Percentiles rank a stretch among this genome's conserved stretches.
Evolutionary conservation across 495 filamentous ascomycete genomes (phyloP).

Genomic region (Hypoxylon lienhwacheense): DNA sequence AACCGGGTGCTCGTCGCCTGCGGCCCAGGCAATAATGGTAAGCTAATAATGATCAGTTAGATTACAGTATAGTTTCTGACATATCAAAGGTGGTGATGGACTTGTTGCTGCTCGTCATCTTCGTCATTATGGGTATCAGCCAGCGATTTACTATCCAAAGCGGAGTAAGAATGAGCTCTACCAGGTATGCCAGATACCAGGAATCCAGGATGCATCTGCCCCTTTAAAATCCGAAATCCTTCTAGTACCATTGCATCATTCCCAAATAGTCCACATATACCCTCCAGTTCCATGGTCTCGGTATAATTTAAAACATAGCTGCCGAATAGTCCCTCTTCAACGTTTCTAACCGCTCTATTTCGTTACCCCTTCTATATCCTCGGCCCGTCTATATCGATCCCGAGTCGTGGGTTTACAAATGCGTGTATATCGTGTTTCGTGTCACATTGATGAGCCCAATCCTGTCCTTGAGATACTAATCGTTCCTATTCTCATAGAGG

Average conservation of each 20-base stretch:
- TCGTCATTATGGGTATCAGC: constrained; percentile 89
- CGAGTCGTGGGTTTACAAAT: not conserved
- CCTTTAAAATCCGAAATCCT: too few species aligned
- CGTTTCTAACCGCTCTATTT: not conserved
- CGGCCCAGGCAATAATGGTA: constrained; percentile 94
- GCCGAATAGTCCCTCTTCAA: not conserved
- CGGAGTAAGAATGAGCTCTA: constrained; percentile 87
- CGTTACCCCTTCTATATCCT: not conserved
- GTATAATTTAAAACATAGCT: not conserved
- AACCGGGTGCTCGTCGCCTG: constrained; percentile 82
- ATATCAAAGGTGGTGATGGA: constrained; percentile 75
- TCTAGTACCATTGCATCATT: not conserved
- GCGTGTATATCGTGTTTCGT: constrained; percentile 27
- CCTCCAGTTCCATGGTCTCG: constrained; percentile 1
- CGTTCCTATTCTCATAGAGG: constrained; percentile 52
- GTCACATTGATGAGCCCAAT: not conserved
- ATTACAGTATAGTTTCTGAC: constrained; percentile 35
- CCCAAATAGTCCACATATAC: not conserved
- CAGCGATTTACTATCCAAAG: constrained; percentile 92
- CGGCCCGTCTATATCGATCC: not conserved
- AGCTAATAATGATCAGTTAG: constrained; percentile 29
- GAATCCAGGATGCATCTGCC: too few species aligned
- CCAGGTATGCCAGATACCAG: constrained; percentile 56
- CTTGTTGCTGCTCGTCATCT: constrained; percentile 94
- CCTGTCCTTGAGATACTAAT: constrained; percentile 12